Conservation (phyloP, 1,284 basidiomycete genomes). For the Austropuccinia psidii region DNA sequence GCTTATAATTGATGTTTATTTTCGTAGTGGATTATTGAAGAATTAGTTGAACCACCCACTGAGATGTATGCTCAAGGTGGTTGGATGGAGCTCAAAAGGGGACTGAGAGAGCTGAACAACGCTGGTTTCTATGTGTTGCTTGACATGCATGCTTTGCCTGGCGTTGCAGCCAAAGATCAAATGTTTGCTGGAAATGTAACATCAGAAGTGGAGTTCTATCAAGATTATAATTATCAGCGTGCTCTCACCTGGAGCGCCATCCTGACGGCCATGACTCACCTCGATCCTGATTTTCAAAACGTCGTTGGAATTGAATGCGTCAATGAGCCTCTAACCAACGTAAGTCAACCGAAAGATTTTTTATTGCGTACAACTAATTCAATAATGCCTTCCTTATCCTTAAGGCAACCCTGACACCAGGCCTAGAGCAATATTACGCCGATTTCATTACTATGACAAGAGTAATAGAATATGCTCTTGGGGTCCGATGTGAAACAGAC, state of each 20-base stretch:
- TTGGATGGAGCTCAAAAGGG: slow-evolving; percentile 52
- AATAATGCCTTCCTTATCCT: not conserved
- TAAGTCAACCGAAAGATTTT: slow-evolving; percentile 56
- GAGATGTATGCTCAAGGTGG: slow-evolving; percentile 66
- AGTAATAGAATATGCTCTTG: slow-evolving; percentile 58
- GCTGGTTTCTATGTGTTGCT: slow-evolving; percentile 29
- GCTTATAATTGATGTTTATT: not conserved
- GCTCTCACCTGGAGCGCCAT: slow-evolving; percentile 68
- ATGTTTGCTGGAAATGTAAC: slow-evolving; percentile 64
- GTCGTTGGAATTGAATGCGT: slow-evolving; percentile 66
- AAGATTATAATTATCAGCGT: slow-evolving; percentile 62
- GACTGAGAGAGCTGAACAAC: slow-evolving; percentile 16
- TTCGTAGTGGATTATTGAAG: slow-evolving; percentile 62
- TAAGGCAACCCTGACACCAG: slow-evolving; percentile 30
- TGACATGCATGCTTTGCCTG: slow-evolving; percentile 59
- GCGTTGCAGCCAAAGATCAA: slow-evolving; percentile 57
- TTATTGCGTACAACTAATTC: slow-evolving; percentile 2
- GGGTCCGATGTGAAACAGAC: slow-evolving; percentile 49
- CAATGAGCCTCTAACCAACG: slow-evolving; percentile 56
- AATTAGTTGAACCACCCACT: slow-evolving; percentile 56
- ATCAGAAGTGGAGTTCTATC: slow-evolving; percentile 63
- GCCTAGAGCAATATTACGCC: slow-evolving; percentile 55
- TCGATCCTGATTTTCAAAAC: slow-evolving; percentile 59
- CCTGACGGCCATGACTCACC: slow-evolving; percentile 62
- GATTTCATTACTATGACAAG: slow-evolving; percentile 63